Base-by-base conservation (phyloP, 2,329 filamentous ascomycete species). In the Phaeosphaeria sp. region DNA sequence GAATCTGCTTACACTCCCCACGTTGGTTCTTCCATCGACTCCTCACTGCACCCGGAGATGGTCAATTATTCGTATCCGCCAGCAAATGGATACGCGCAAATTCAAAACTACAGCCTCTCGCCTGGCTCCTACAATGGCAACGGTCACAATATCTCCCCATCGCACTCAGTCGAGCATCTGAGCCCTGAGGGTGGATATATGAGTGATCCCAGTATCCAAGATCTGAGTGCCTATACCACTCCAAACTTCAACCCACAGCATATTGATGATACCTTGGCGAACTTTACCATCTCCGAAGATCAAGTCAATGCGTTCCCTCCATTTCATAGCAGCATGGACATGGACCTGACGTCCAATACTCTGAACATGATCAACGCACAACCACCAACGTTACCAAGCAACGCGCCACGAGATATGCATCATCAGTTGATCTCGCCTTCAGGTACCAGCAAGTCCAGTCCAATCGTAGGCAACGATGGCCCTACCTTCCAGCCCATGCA, bases 111-210 rank as follows among this genome's bases (percentile, higher is more conserved):
- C 59, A 60, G 56, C 54, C 64, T 76, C 8, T 74, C 73, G 3
- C 71, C 73, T 42, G 63, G 56, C 44, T 60, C 63, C 17, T 70
- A 73, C 54, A 72, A 65, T 57, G 66, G 65, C 49, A 67, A 68
- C 54, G 71, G 68, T 30, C 69, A 73, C 40, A 73, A 66, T 50
- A 63, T 74, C 36, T 79, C 77, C 7, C 76, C 77, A 22, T 74
- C 74, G 25, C 71, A 74, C 53, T 77, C 76, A n/a, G 67, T 73
- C 54, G 76, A 78, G 36, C 70, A 78, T 45, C 60, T 77, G 33
- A 78, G 75, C 48, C 74, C 76, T 8, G 73, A 77, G 42, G 55
- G 61, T 24, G 67, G 71, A 15, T 77, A 77, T 49, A 58, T 70
- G 51, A 76, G 72, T 53, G 74, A 77, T 50, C 65, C 69, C 18